Evolutionary conservation across 1,284 basidiomycete genomes (phyloP).

Genomic region (Uromyces viciae-fabae): DNA sequence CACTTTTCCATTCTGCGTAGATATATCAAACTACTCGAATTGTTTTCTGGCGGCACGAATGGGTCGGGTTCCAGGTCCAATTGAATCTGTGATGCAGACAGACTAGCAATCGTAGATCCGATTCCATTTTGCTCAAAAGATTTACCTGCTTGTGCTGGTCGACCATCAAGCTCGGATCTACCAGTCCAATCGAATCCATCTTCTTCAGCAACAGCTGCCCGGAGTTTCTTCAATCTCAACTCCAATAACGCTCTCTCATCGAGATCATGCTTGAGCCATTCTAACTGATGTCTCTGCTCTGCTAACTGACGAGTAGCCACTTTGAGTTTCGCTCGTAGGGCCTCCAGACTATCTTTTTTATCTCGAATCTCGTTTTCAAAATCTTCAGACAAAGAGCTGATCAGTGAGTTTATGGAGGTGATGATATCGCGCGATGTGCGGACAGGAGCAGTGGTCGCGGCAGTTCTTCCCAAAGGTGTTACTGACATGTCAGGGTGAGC

Average conservation of each 20-base stretch:
- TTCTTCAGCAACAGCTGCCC: constrained; percentile 71
- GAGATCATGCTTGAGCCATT: constrained; percentile 67
- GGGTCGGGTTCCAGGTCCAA: constrained; percentile 58
- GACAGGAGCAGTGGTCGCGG: constrained; percentile 48
- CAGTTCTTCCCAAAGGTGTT: constrained; percentile 45
- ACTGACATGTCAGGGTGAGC: constrained; percentile 55
- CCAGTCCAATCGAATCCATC: constrained; percentile 83
- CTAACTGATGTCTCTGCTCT: constrained; percentile 77
- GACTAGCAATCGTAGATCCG: constrained; percentile 57
- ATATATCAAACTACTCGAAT: constrained; percentile 60
- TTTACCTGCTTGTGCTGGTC: constrained; percentile 58
- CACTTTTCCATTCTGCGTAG: constrained; percentile 73
- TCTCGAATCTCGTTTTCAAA: constrained; percentile 78
- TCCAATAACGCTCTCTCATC: constrained; percentile 72
- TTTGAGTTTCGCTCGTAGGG: constrained; percentile 78
- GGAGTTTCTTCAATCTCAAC: constrained; percentile 73
- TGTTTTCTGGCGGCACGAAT: constrained; percentile 56
- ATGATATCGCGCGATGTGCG: constrained; percentile 69
- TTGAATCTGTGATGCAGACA: constrained; percentile 48
- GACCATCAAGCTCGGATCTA: constrained; percentile 66
- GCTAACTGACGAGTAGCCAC: constrained; percentile 84
- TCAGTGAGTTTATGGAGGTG: constrained; percentile 68
- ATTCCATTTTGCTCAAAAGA: constrained; percentile 69
- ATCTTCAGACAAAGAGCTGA: constrained; percentile 70
- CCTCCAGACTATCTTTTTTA: constrained; percentile 80